Percentiles rank a stretch among this genome's conserved stretches.
phyloP scores from a whole-genome alignment of 805 yeast genomes.

The Limtongozyma cylindracea region DNA sequence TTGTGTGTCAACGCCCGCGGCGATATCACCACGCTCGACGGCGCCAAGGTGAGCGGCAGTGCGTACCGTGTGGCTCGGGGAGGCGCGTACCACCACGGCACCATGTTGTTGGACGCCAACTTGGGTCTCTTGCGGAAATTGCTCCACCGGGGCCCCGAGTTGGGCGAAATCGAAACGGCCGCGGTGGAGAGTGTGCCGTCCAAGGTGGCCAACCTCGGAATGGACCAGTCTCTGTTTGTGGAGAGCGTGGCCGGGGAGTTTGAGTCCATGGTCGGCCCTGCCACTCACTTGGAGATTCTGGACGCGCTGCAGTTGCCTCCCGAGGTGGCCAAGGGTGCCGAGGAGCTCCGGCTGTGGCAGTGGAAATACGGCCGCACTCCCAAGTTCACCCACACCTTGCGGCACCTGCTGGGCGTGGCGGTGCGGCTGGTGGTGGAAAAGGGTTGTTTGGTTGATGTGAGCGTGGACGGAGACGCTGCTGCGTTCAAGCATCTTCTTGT shows the following conservation, averaged over 20 bases:
- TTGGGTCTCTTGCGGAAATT: conserved; percentile 33
- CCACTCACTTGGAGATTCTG: conserved; percentile 2
- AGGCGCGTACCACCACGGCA: conserved; percentile 83
- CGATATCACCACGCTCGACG: conserved; percentile 33
- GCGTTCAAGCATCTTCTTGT: conserved; percentile 2
- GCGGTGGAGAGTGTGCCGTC: conserved; percentile 58
- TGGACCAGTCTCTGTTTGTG: conserved; percentile 19
- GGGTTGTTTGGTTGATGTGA: conserved; percentile 3
- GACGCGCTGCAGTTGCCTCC: conserved; percentile 7
- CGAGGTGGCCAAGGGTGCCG: conserved; percentile 14
- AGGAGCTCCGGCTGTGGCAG: conserved; percentile 26
- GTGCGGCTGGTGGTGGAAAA: conserved; percentile 14
- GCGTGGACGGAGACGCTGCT: not conserved
- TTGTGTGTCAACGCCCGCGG: conserved; percentile 48
- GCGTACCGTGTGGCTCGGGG: conserved; percentile 74
- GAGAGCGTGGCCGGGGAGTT: conserved; percentile 16
- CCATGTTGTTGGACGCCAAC: conserved; percentile 59
- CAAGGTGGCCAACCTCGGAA: conserved; percentile 41
- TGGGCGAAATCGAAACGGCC: conserved; percentile 20
- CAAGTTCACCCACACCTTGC: conserved; percentile 27
- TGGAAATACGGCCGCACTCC: conserved; percentile 72
- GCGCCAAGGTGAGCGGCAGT: conserved; percentile 65
- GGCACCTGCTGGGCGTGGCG: conserved; percentile 7
- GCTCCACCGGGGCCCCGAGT: conserved; percentile 17
- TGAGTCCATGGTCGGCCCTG: conserved; percentile 6